A percentile compares a stretch with the other conserved stretches of the same genome.
Conservation (phyloP, 768 basidiomycete species). For the Trametes villosa region DNA sequence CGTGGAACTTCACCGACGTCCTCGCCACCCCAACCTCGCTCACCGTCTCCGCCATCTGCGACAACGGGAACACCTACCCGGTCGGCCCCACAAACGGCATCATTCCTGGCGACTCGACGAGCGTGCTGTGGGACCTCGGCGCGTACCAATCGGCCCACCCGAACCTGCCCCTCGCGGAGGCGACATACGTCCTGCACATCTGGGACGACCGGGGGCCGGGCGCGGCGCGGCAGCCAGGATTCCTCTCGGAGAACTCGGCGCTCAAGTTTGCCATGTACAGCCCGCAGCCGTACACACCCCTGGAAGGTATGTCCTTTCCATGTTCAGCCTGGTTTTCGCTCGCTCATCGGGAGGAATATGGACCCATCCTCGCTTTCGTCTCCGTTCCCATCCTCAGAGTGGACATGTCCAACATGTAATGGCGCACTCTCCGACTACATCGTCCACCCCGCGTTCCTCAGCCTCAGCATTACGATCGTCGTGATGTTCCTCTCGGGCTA, state of each 20-base stretch:
- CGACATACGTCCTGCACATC: slow-evolving; percentile 78
- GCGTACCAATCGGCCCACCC: slow-evolving; percentile 68
- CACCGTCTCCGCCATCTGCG: slow-evolving; percentile 81
- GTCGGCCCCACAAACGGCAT: slow-evolving; percentile 79
- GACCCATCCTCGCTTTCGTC: no score
- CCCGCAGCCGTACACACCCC: slow-evolving; percentile 69
- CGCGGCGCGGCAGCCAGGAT: slow-evolving; percentile 61
- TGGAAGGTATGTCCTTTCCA: slow-evolving; percentile 46
- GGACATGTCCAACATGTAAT: slow-evolving; percentile 57
- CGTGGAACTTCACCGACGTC: slow-evolving; percentile 85
- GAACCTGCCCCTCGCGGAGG: slow-evolving; percentile 71
- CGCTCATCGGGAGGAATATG: background rate
- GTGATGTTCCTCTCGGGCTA: slow-evolving; percentile 72
- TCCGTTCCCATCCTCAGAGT: slow-evolving; percentile 45
- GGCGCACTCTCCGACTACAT: slow-evolving; percentile 40
- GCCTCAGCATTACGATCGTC: slow-evolving; percentile 57
- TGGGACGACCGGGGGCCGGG: slow-evolving; percentile 80
- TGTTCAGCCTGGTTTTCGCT: background rate
- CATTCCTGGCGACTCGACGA: slow-evolving; percentile 70
- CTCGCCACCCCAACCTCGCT: slow-evolving; percentile 71
- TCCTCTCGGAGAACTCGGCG: slow-evolving; percentile 67
- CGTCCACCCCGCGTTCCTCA: slow-evolving; percentile 59
- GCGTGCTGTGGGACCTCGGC: slow-evolving; percentile 81
- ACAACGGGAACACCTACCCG: slow-evolving; percentile 88
- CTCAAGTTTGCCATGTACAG: slow-evolving; percentile 86